A percentile compares a stretch with the other conserved stretches of the same genome.
Conservation (phyloP, 176 grass and related monocot species). For the Oryza rufipogon region DNA sequence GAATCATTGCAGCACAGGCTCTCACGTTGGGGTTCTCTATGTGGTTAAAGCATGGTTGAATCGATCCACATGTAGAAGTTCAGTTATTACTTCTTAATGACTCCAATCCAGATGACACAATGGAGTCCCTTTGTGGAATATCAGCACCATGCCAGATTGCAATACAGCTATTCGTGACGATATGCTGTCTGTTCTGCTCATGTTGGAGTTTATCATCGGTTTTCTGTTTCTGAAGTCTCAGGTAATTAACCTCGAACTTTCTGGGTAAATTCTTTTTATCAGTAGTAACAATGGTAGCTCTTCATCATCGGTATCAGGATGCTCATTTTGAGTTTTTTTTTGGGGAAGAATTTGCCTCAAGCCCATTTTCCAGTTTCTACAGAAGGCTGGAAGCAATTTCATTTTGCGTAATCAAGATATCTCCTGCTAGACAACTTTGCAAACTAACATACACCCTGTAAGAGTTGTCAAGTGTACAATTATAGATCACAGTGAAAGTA, state of each 20-base stretch:
- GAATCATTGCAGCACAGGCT: neutral
- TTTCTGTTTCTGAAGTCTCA: neutral
- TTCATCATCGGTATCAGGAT: neutral
- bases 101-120: neutral
- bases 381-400: neutral
- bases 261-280: neutral
- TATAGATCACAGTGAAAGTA: neutral
- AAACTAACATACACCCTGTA: neutral
- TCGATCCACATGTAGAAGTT: neutral
- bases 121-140: neutral
- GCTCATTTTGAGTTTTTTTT: neutral
- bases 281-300: neutral
- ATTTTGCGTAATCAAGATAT: neutral
- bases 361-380: neutral
- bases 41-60: slow-evolving; percentile 10
- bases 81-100: neutral
- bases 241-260: neutral
- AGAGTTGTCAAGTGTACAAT: neutral
- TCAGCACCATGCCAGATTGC: neutral
- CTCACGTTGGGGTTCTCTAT: neutral
- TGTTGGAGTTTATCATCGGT: neutral
- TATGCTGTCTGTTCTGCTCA: neutral
- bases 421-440: neutral
- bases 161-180: neutral
- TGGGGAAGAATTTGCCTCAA: neutral